Conservation (phyloP, 805 yeast genomes). For the Pichia phayaonensis region DNA sequence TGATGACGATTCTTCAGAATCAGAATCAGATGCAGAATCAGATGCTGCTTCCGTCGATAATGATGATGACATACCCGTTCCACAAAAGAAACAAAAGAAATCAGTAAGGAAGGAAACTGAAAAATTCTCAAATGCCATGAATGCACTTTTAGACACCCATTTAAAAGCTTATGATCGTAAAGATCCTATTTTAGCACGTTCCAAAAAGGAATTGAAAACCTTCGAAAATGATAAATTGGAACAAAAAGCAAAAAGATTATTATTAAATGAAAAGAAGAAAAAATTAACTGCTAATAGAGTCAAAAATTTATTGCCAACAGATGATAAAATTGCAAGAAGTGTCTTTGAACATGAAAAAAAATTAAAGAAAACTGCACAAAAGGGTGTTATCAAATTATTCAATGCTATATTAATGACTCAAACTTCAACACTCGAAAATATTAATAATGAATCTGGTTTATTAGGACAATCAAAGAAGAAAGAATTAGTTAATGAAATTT, state of each 20-base stretch:
- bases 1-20: conserved; percentile 1
- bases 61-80: conserved; percentile 27
- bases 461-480: conserved; percentile 40
- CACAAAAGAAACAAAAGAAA: conserved; percentile 44
- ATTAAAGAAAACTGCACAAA: conserved; percentile 57
- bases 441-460: conserved; percentile 33
- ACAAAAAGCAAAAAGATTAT: conserved; percentile 65
- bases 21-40: neutral
- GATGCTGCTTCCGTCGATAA: conserved; percentile 7
- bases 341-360: conserved; percentile 44
- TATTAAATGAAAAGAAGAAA: conserved; percentile 65
- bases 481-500: conserved; percentile 65
- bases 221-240: conserved; percentile 78
- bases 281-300: conserved; percentile 60
- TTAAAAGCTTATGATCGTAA: conserved; percentile 82
- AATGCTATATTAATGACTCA: conserved; percentile 44
- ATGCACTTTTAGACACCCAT: conserved; percentile 74
- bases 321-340: conserved; percentile 49
- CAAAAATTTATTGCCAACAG: conserved; percentile 56
- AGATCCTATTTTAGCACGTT: conserved; percentile 86
- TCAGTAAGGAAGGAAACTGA: conserved; percentile 63
- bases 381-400: conserved; percentile 28
- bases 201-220: conserved; percentile 60
- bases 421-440: conserved; percentile 62
- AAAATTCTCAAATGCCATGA: conserved; percentile 74